Evolutionary conservation across 2,329 filamentous ascomycete species (phyloP), one percentile per base, ranked within the genome.

Genomic region (Dothideomycetes sp.): DNA sequence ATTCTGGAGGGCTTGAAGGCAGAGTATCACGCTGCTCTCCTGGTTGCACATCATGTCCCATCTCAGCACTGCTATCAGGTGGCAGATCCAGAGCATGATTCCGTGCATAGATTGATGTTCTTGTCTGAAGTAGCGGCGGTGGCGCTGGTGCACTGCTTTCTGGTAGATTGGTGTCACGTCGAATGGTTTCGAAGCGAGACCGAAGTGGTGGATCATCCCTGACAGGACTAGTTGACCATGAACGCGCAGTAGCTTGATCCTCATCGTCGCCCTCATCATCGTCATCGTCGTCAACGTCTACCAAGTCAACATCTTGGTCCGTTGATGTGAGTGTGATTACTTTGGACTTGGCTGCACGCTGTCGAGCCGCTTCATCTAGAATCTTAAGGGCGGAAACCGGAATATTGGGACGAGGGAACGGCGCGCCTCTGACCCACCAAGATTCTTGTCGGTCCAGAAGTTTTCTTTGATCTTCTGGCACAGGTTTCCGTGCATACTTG

Each of bases 401-500:
- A 12, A 67, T 52, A 44, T 66, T 66, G 5, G 58, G 57, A 13
- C 46, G 39, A 4, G 62, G 61, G 17, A 63, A 60, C 5, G 45
- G 46, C 3, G 47, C 41, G 12, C 64, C 63, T 47, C 8, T 63
- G 47, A 6, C 62, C 7, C 58, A 44, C 61, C 61, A 64, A 5
- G 53, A 70, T 12, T 67, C 60, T 5, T 57, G 45, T 9, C 61
- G 53, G 5, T 67, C 62, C 1, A 81, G 56, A 4, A 80, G 57
- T 7, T 59, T 49, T 30, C 56, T 51, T 49, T 81, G 77, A 12
- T 70, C 62, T 18, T 54, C 58, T 2, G 69, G 63, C 4, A 64
- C 57, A 20, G 43, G 55, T 17, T 47, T 44, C 3, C 53, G 50
- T 11, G 48, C 48, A 37, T 58, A 54, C 17, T 45, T 46, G 28